phyloP scores from a whole-genome alignment of 495 filamentous ascomycete genomes.

The Podospora conica region DNA sequence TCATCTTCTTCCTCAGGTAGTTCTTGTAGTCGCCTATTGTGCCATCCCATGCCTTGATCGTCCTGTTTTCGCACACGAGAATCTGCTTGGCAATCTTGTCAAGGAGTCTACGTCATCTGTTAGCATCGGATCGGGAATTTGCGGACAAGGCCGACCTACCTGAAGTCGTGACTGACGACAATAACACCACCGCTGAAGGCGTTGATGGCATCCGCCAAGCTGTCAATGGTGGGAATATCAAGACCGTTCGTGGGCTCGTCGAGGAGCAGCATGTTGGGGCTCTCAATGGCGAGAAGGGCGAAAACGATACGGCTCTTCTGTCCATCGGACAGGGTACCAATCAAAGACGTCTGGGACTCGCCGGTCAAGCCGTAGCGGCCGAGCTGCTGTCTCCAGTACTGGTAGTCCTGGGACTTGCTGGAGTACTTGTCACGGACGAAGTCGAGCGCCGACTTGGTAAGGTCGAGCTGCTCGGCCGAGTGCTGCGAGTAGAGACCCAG shows the following conservation, averaged over 20 bases:
- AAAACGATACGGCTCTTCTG: conserved; percentile 98
- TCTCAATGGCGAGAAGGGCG: conserved; percentile 89
- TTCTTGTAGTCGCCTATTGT: conserved; percentile 94
- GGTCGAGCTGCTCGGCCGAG: conserved; percentile 94
- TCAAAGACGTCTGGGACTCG: conserved; percentile 90
- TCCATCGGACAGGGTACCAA: conserved; percentile 95
- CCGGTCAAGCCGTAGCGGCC: conserved; percentile 88
- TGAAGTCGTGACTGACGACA: conserved; percentile 97
- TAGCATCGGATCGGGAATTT: conserved; percentile 12
- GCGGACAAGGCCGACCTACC: conserved; percentile 48
- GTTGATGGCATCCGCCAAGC: conserved; percentile 94
- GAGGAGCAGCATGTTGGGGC: conserved; percentile 94
- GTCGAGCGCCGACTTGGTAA: conserved; percentile 95
- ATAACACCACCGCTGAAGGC: conserved; percentile 94
- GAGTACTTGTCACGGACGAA: conserved; percentile 95
- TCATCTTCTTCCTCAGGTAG: conserved; percentile 97
- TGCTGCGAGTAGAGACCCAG: conserved; percentile 96
- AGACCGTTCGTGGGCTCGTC: conserved; percentile 99
- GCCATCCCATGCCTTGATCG: conserved; percentile 82
- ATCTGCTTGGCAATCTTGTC: conserved; percentile 99
- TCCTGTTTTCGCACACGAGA: conserved; percentile 96
- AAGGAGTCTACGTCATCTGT: conserved; percentile 57
- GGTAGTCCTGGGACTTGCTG: conserved; percentile 88
- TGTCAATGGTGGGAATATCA: conserved; percentile 98
- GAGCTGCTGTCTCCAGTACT: conserved; percentile 98